A percentile compares a stretch with the other conserved stretches of the same genome.
Conservation (phyloP, 306 rosid genomes). For the Quercus engelmannii region DNA sequence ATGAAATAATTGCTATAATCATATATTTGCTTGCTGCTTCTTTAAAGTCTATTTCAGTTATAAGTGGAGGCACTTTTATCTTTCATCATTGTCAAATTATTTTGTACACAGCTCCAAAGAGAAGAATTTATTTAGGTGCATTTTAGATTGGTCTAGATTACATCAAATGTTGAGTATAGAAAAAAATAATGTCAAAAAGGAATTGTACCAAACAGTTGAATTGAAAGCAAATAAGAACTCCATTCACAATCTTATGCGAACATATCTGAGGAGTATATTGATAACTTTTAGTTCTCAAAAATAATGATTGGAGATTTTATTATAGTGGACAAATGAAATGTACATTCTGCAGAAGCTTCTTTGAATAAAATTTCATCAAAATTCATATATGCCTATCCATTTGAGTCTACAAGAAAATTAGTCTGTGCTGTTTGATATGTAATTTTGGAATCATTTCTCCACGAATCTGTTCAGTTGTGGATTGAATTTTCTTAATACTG, state of each 20-base stretch:
- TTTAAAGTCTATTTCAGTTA: no score
- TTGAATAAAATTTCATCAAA: not conserved
- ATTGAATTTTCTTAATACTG: not conserved
- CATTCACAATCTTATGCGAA: not conserved
- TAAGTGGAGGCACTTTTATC: no score
- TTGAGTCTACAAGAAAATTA: not conserved
- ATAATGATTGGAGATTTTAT: not conserved
- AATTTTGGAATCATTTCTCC: not conserved
- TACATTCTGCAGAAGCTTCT: not conserved
- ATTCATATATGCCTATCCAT: not conserved
- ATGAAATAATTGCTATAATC: no score
- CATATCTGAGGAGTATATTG: not conserved
- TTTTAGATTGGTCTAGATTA: not conserved
- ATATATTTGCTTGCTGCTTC: no score
- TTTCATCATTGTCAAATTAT: not conserved
- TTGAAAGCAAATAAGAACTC: not conserved
- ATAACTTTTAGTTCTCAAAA: not conserved
- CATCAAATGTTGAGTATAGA: not conserved
- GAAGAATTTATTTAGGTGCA: not conserved
- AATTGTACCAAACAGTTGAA: not conserved
- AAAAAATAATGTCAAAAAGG: not conserved
- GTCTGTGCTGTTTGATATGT: not conserved
- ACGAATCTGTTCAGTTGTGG: not conserved
- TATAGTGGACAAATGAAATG: not conserved
- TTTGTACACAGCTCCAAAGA: not conserved